A percentile compares a stretch with the other conserved stretches of the same genome.
These are phyloP conservation scores for Tetrastigma voinierianum DNA, from an alignment of 164 flowering plant species.

Conservation along the genomic window DNA sequence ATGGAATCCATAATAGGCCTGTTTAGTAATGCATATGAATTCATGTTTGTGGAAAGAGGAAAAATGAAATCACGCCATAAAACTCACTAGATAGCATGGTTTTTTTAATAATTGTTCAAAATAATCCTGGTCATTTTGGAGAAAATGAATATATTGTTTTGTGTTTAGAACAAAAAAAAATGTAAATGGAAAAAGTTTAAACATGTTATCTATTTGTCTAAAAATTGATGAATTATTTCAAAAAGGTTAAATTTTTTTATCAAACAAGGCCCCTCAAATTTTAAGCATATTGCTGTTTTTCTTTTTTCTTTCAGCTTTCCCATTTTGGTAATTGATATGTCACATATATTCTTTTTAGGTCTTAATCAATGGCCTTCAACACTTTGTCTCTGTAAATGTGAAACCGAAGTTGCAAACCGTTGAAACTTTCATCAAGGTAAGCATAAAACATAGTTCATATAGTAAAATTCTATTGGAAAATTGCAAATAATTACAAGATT, in stretches of 20 bases:
- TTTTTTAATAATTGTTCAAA: no score
- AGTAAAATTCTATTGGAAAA: neutral
- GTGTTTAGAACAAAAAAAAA: no score
- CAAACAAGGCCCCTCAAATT: neutral
- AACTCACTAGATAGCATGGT: no score
- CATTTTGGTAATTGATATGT: neutral
- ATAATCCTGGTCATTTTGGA: no score
- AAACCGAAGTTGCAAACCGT: slow-evolving; percentile 77
- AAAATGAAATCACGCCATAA: no score
- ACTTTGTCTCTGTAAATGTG: slow-evolving; percentile 66
- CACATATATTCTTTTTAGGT: slow-evolving; percentile 52
- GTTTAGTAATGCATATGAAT: no score
- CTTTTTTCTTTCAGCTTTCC: neutral
- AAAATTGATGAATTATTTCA: no score
- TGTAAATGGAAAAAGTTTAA: no score
- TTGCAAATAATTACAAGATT: neutral
- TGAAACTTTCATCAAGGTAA: slow-evolving; percentile 90
- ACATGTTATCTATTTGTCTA: no score
- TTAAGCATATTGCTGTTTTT: neutral
- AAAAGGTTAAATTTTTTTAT: no score
- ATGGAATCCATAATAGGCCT: neutral
- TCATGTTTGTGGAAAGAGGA: no score
- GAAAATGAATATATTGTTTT: no score
- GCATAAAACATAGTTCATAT: slow-evolving; percentile 1
- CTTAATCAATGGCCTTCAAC: slow-evolving; percentile 86